Percentiles rank a stretch among this genome's conserved stretches.
Evolutionary conservation across 441 rosid genomes (phyloP).

Genomic region (Eruca vesicaria): DNA sequence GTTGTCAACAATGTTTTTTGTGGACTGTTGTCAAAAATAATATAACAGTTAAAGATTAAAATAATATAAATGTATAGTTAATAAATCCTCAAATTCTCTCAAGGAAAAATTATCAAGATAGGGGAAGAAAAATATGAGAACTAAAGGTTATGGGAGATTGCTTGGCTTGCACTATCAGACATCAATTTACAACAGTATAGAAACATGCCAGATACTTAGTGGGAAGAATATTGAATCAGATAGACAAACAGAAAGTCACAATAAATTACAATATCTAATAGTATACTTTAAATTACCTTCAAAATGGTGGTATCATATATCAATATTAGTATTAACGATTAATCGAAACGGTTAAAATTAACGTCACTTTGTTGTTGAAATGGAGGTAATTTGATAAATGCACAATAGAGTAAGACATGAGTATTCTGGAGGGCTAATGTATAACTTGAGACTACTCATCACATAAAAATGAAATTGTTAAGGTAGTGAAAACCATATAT

Average conservation of each 20-base stretch:
- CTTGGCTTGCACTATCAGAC: slow-evolving; percentile 91
- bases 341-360: not conserved
- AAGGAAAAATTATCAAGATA: slow-evolving; percentile 14
- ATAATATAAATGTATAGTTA: not conserved
- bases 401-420: not conserved
- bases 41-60: not conserved
- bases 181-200: slow-evolving; percentile 48
- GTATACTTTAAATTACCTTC: not conserved
- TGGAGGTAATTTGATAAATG: not conserved
- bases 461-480: not conserved
- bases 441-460: not conserved
- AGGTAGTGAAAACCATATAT: not conserved
- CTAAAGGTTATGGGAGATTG: slow-evolving; percentile 41
- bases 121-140: not conserved
- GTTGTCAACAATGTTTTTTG: not conserved
- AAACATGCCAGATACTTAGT: not conserved
- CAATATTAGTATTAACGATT: not conserved
- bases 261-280: not conserved
- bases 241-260: not conserved
- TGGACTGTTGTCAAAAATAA: not conserved
- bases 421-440: not conserved
- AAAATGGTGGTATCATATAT: not conserved
- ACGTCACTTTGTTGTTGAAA: not conserved
- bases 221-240: not conserved
- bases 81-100: not conserved